Percentiles rank a stretch among this genome's conserved stretches.
phyloP scores from a whole-genome alignment of 306 rosid genomes.

The Sophora flavescens region DNA sequence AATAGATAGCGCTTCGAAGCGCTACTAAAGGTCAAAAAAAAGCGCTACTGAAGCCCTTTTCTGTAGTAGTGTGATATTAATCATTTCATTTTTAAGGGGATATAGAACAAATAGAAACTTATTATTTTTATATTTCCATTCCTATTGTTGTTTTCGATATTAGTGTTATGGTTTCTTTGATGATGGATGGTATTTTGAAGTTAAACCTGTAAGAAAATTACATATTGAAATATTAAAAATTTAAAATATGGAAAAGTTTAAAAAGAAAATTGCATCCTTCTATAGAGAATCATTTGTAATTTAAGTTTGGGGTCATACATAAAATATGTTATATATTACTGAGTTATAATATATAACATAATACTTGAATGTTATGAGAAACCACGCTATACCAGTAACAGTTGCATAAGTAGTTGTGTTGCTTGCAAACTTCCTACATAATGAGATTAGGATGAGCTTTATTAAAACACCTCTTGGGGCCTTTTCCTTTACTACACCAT shows the following conservation, averaged over 20 bases:
- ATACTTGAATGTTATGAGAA: conserved; percentile 66
- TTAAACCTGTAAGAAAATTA: conserved; percentile 31
- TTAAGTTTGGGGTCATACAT: too few species aligned
- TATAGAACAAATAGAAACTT: background rate
- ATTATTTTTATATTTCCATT: conserved; percentile 9
- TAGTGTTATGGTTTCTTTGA: conserved; percentile 15
- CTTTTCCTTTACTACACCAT: conserved; percentile 50
- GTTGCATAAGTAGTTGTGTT: conserved; percentile 71
- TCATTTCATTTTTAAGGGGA: background rate
- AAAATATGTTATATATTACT: too few species aligned
- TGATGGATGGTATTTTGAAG: conserved; percentile 31
- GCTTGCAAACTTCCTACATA: conserved; percentile 70
- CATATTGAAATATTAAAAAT: background rate
- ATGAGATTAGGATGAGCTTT: conserved; percentile 61
- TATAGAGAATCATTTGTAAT: too few species aligned
- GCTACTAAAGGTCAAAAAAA: too few species aligned
- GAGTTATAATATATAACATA: too few species aligned
- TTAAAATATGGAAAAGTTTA: background rate
- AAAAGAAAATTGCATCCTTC: too few species aligned
- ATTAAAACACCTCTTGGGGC: conserved; percentile 67
- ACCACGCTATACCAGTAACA: conserved; percentile 63
- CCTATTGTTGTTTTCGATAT: conserved; percentile 44
- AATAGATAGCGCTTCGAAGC: too few species aligned
- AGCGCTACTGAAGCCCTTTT: too few species aligned
- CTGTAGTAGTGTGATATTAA: too few species aligned